Conservation (phyloP, 352 stramenopile genomes). For the Peronospora belbahrii region DNA sequence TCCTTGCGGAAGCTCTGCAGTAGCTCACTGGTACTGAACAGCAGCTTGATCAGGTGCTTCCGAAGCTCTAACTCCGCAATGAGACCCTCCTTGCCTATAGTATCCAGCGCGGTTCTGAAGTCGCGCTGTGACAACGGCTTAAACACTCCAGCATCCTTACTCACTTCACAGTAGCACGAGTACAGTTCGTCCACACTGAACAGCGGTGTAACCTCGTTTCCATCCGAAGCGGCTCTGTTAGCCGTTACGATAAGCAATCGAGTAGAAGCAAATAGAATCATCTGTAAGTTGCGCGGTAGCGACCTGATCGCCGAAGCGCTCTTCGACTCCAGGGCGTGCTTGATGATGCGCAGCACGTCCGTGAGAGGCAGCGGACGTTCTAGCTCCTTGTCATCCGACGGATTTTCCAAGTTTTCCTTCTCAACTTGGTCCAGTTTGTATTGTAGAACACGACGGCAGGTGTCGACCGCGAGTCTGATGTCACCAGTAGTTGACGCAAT, state of each 20-base stretch:
- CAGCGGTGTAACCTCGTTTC: constrained; percentile 25
- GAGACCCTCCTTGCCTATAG: constrained; percentile 57
- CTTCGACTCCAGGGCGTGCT: constrained; percentile 61
- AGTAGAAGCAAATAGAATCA: constrained; percentile 72
- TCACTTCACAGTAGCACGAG: constrained; percentile 58
- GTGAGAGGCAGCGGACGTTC: constrained; percentile 43
- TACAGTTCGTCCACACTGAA: constrained; percentile 59
- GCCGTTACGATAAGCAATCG: constrained; percentile 32
- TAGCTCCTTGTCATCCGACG: constrained; percentile 11
- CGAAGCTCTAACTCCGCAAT: constrained; percentile 50
- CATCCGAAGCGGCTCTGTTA: constrained; percentile 15
- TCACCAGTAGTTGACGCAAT: constrained; percentile 70
- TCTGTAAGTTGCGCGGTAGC: constrained; percentile 70
- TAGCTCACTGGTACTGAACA: constrained; percentile 56
- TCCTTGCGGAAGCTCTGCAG: constrained; percentile 67
- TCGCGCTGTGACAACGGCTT: constrained; percentile 50
- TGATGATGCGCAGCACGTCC: constrained; percentile 70
- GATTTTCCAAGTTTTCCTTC: constrained; percentile 30
- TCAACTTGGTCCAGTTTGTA: constrained; percentile 34
- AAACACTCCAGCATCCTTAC: constrained; percentile 57
- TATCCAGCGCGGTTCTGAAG: constrained; percentile 64
- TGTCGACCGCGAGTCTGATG: constrained; percentile 66
- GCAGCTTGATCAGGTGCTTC: constrained; percentile 70
- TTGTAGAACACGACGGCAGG: constrained; percentile 60
- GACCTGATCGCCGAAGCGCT: constrained; percentile 45